These are phyloP conservation scores for Trichoderma breve DNA, from an alignment of 2,329 filamentous ascomycete species.

Conservation along the genomic window DNA sequence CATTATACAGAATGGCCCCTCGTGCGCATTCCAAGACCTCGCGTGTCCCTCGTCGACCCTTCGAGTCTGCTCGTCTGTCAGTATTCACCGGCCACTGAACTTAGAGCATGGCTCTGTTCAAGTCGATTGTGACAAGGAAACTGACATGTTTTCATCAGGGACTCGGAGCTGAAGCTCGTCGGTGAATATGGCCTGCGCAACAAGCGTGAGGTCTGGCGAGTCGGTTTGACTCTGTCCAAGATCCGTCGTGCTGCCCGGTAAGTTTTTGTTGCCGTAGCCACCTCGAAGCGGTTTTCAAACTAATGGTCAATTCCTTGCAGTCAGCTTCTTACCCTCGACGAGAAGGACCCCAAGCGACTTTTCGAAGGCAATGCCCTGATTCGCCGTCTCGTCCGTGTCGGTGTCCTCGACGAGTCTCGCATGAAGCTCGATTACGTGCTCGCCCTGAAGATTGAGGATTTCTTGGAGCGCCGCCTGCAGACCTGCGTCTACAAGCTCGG, in stretches of 20 bases:
- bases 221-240: conserved; percentile 99
- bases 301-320: conserved; percentile 44
- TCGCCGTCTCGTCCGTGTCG: conserved; percentile 98
- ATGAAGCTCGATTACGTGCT: conserved; percentile 99
- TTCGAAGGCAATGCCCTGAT: conserved; percentile 99
- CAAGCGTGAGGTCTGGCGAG: conserved; percentile 99
- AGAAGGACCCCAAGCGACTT: conserved; percentile 99
- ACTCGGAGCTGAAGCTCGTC: conserved; percentile 99
- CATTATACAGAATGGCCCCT: conserved; percentile 40
- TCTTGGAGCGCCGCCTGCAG: conserved; percentile 99
- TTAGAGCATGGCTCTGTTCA: conserved; percentile 96
- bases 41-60: conserved; percentile 96
- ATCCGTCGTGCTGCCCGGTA: conserved; percentile 99
- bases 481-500: conserved; percentile 99
- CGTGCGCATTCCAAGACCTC: conserved; percentile 97
- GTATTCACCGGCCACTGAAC: conserved; percentile 96
- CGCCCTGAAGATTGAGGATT: conserved; percentile 98
- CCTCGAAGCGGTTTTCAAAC: background rate
- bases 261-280: conserved; percentile 22
- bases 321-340: conserved; percentile 99
- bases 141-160: conserved; percentile 71
- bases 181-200: conserved; percentile 99
- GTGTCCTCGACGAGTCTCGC: conserved; percentile 99
- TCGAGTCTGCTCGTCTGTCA: conserved; percentile 99
- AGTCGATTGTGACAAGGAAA: conserved; percentile 75